Evolutionary conservation across 1,139 yeast genomes (phyloP), one percentile per base, ranked within the genome.

Genomic region (Scheffersomyces titani): DNA sequence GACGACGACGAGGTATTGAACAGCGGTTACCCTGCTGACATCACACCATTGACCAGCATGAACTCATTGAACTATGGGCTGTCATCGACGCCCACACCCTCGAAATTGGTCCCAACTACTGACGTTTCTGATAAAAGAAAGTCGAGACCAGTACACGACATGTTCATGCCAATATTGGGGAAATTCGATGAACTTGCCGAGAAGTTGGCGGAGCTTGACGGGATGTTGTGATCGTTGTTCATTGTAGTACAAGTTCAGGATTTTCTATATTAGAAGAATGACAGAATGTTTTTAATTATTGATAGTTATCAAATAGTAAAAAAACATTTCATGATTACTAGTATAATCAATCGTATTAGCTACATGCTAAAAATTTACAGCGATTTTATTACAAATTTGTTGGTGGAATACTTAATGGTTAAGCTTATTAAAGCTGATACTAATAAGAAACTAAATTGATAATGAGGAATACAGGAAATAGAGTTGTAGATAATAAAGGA

Each of bases 141-240:
- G 56, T 69, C 72, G 56, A 73, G 72, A 61, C 78, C 80, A 1
- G 78, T 77, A 19, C 74, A 75, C 30, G 74, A 73, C 45, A 71
- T 84, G 59, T 85, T 84, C 68, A 71, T 77, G 61, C 86, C 86
- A 1, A 71, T 85, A 6, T 71, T 84, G 53, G 71, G 71, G 18
- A 80, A 77, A 62, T 76, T 85, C 62, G 84, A 83, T 57, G 75
- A 72, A 54, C 69, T 85, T 51, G 81, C 82, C 1, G 81, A 77
- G 54, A 76, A 75, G 63, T 70, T 79, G 60, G 82, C 82, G 0
- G 81, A 77, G 64, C 67, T 79, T 47, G 81, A 79, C 60, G 77
- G 57, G 7, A 68, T 58, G 66, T 59, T 65, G 40, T 30, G 40
- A 30, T 11, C 40, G 2, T 11, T 30, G 16, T 11, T n/a, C n/a